Conservation (phyloP, 768 basidiomycete genomes). For the Pholiota microspora region DNA sequence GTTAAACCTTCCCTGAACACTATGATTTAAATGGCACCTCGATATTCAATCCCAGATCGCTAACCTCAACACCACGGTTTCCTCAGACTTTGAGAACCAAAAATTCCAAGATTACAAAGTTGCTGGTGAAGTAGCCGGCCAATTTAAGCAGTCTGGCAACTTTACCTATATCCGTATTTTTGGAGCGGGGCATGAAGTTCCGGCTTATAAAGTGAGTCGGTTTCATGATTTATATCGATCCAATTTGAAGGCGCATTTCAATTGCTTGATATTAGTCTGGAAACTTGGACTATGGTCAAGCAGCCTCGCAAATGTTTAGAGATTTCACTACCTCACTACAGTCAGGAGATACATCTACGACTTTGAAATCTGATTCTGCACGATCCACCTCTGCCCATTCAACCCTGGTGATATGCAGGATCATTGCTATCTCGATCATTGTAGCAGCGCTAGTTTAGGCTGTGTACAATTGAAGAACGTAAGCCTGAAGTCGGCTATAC, state of each 20-base stretch:
- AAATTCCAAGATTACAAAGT: constrained; percentile 1
- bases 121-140: background rate
- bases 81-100: constrained; percentile 2
- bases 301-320: constrained; percentile 3
- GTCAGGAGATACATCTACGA: background rate
- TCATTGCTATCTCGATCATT: no score
- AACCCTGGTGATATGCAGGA: no score
- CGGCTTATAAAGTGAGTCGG: constrained; percentile 1
- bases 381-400: no score
- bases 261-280: background rate
- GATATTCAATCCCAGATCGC: background rate
- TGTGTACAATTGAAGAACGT: no score
- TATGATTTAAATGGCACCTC: background rate
- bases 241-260: background rate
- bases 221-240: no score
- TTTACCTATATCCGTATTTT: constrained; percentile 2
- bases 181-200: constrained; percentile 2
- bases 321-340: background rate
- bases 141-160: background rate
- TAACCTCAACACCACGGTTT: background rate
- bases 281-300: constrained; percentile 4
- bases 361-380: background rate
- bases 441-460: no score
- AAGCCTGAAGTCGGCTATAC: no score
- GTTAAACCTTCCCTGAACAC: background rate